Conservation (phyloP, 768 basidiomycete genomes). For the Lentinula sp. region DNA sequence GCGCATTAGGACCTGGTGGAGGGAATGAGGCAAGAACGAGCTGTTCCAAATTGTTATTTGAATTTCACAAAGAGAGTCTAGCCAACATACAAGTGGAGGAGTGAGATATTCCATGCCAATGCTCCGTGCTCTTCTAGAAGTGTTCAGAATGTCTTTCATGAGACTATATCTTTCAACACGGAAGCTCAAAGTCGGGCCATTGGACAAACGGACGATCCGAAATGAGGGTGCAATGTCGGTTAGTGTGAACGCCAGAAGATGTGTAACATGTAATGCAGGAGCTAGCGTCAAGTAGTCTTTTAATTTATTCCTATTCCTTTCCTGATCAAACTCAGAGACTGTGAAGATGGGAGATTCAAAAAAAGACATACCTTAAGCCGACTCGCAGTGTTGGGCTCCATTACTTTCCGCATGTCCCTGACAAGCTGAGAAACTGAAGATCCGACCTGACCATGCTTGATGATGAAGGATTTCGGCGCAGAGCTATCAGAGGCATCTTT, state of each 20-base stretch:
- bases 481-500: constrained; percentile 24
- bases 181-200: constrained; percentile 93
- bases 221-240: constrained; percentile 82
- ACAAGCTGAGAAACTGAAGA: constrained; percentile 83
- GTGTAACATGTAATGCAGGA: constrained; percentile 85
- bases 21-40: constrained; percentile 90
- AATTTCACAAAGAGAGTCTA: background rate
- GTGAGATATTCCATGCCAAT: constrained; percentile 88
- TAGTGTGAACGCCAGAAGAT: constrained; percentile 87
- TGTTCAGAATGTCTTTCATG: constrained; percentile 74
- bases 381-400: constrained; percentile 97
- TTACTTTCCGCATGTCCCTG: constrained; percentile 87
- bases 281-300: constrained; percentile 94
- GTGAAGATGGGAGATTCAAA: constrained; percentile 7
- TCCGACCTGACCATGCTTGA: constrained; percentile 94
- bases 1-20: constrained; percentile 64
- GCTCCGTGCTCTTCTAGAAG: constrained; percentile 60
- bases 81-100: constrained; percentile 66
- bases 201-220: constrained; percentile 79
- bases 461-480: constrained; percentile 88
- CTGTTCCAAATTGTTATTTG: constrained; percentile 31
- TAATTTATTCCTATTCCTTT: constrained; percentile 82
- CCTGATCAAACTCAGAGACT: constrained; percentile 40
- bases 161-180: constrained; percentile 89
- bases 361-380: constrained; percentile 65